These are phyloP conservation scores for Sclerotinia trifoliorum DNA, from an alignment of 2,329 filamentous ascomycete species.

Conservation along the genomic window DNA sequence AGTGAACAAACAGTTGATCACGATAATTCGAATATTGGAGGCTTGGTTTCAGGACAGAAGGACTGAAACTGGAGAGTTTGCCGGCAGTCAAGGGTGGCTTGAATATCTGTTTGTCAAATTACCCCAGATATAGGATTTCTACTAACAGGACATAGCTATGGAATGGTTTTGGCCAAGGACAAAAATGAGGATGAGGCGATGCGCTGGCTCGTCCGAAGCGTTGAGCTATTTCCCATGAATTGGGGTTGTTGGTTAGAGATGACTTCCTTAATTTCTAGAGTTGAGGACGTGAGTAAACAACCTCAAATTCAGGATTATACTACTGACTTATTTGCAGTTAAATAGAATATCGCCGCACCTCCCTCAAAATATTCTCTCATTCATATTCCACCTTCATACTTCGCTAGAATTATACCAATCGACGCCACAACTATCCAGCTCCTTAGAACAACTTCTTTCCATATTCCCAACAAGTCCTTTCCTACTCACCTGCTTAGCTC, in stretches of 20 bases:
- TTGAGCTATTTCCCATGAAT: constrained; percentile 89
- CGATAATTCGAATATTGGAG: constrained; percentile 73
- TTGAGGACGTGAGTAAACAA: constrained; percentile 68
- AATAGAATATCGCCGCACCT: constrained; percentile 69
- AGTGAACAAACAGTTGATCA: constrained; percentile 78
- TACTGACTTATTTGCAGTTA: constrained; percentile 52
- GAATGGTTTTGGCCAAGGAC: constrained; percentile 83
- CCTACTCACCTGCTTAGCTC: constrained; percentile 82
- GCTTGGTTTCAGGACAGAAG: constrained; percentile 73
- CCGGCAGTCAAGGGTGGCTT: constrained; percentile 82
- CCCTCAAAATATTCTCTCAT: constrained; percentile 87
- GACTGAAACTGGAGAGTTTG: constrained; percentile 55
- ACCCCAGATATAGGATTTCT: constrained; percentile 1
- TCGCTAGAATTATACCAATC: constrained; percentile 91
- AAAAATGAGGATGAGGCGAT: constrained; percentile 86
- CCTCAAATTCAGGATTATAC: background rate
- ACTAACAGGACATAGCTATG: constrained; percentile 57
- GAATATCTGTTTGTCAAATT: constrained; percentile 65
- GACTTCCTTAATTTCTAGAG: constrained; percentile 71
- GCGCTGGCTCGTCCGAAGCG: constrained; percentile 82
- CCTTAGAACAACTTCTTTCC: constrained; percentile 71
- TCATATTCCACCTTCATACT: constrained; percentile 89
- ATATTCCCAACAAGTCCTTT: constrained; percentile 91
- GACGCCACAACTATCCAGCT: constrained; percentile 69
- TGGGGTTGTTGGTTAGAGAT: constrained; percentile 98